phyloP scores from a whole-genome alignment of 805 yeast genomes.

The Candida odintsovae region DNA sequence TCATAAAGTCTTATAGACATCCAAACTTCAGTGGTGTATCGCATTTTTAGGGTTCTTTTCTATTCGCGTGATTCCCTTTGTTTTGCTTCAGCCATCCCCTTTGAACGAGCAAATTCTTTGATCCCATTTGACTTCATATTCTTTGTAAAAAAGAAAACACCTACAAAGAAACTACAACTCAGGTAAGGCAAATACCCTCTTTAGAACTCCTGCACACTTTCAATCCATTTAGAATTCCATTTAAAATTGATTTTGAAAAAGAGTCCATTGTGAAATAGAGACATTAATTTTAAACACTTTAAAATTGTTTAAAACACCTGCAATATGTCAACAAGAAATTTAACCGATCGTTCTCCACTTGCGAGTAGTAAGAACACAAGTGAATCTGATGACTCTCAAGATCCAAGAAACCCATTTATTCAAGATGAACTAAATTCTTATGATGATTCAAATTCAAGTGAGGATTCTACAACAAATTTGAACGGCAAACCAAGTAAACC shows the following conservation, averaged over 20 bases:
- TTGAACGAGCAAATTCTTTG: neutral
- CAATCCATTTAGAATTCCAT: no score
- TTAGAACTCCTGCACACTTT: no score
- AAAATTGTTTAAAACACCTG: neutral
- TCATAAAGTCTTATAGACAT: neutral
- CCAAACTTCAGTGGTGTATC: neutral
- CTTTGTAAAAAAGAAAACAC: neutral
- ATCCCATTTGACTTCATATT: neutral
- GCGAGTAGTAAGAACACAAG: conserved; percentile 13
- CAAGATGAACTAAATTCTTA: conserved; percentile 23
- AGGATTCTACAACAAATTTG: conserved; percentile 12
- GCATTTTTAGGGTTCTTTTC: neutral
- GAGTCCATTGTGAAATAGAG: neutral
- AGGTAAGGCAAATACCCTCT: no score
- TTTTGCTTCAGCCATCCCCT: neutral
- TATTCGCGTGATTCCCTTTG: neutral
- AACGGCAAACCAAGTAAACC: conserved; percentile 23
- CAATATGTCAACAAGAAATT: conserved; percentile 25
- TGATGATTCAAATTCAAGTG: conserved; percentile 19
- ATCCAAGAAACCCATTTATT: conserved; percentile 25
- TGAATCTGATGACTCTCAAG: conserved; percentile 20
- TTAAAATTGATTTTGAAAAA: no score
- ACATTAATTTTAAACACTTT: neutral
- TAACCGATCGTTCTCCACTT: conserved; percentile 24
- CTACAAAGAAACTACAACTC: neutral